Evolutionary conservation across 805 yeast species (phyloP).

Genomic region (Wickerhamomyces kurtzmanii): DNA sequence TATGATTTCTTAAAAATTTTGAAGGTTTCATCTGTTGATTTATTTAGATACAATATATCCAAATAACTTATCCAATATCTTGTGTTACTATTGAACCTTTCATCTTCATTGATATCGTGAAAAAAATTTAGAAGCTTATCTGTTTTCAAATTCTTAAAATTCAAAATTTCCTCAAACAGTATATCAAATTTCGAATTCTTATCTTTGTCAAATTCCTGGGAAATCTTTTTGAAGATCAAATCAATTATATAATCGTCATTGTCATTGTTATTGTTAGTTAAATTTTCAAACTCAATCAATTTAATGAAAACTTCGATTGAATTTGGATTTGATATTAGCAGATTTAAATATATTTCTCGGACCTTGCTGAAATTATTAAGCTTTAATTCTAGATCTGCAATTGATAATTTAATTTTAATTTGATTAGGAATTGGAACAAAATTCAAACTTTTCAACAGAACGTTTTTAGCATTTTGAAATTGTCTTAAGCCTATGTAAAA

Average conservation of each 20-base stretch:
- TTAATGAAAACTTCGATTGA: slow-evolving; percentile 29
- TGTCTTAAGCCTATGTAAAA: slow-evolving; percentile 23
- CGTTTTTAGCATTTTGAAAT: slow-evolving; percentile 25
- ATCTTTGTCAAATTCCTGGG: no score
- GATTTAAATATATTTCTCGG: slow-evolving; percentile 18
- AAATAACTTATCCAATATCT: slow-evolving; percentile 1
- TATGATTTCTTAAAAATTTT: not conserved
- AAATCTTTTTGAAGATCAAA: no score
- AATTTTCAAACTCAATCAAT: slow-evolving; percentile 30
- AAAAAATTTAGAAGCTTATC: slow-evolving; percentile 16
- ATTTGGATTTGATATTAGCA: slow-evolving; percentile 18
- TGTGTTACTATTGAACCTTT: not conserved
- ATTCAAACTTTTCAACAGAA: slow-evolving; percentile 21
- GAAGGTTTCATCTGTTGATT: not conserved
- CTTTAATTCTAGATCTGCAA: slow-evolving; percentile 33
- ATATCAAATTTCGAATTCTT: slow-evolving; percentile 24
- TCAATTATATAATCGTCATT: slow-evolving; percentile 16
- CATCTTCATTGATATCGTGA: slow-evolving; percentile 2
- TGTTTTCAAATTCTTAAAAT: slow-evolving; percentile 13
- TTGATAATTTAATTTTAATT: slow-evolving; percentile 28
- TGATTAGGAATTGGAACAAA: slow-evolving; percentile 18
- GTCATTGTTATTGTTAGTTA: slow-evolving; percentile 12
- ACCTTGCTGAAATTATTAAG: slow-evolving; percentile 27
- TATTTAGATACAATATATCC: not conserved
- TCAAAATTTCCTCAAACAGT: slow-evolving; percentile 24